These are phyloP conservation scores for Colletotrichum sp. DNA, from an alignment of 2,329 filamentous ascomycete species.

Conservation along the genomic window DNA sequence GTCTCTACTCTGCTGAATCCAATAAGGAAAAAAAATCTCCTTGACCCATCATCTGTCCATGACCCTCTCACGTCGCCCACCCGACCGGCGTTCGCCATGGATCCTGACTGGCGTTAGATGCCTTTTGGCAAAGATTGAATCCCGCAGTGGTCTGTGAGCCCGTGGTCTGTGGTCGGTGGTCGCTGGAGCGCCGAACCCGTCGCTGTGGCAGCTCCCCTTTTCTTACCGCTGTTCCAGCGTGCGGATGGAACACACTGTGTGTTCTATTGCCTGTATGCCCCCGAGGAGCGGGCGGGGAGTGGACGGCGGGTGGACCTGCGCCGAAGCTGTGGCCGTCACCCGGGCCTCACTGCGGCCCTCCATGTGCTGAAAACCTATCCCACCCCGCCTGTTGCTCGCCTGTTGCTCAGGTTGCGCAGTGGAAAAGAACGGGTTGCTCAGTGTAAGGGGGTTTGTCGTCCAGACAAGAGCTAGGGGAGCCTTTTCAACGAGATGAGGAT, in stretches of 20 bases:
- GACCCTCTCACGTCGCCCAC: conserved; percentile 8
- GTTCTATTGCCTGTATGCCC: background rate
- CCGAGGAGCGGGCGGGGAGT: background rate
- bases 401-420: background rate
- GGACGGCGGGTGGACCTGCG: background rate
- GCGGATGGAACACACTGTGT: background rate
- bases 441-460: conserved; percentile 15
- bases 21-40: background rate
- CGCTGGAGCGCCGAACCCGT: background rate
- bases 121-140: background rate
- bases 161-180: conserved; percentile 13
- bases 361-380: background rate
- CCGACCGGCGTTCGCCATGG: conserved; percentile 5
- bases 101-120: conserved; percentile 15
- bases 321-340: background rate
- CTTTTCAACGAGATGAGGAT: background rate
- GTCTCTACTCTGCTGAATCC: background rate
- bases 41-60: background rate
- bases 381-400: background rate
- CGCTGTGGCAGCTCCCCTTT: background rate
- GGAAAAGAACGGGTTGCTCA: conserved; percentile 15
- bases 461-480: background rate
- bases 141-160: conserved; percentile 16
- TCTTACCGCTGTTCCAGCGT: background rate
- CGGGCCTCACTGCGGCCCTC: background rate